These are phyloP conservation scores for Prillingera fragicola DNA, from an alignment of 1,284 basidiomycete species.

Conservation along the genomic window DNA sequence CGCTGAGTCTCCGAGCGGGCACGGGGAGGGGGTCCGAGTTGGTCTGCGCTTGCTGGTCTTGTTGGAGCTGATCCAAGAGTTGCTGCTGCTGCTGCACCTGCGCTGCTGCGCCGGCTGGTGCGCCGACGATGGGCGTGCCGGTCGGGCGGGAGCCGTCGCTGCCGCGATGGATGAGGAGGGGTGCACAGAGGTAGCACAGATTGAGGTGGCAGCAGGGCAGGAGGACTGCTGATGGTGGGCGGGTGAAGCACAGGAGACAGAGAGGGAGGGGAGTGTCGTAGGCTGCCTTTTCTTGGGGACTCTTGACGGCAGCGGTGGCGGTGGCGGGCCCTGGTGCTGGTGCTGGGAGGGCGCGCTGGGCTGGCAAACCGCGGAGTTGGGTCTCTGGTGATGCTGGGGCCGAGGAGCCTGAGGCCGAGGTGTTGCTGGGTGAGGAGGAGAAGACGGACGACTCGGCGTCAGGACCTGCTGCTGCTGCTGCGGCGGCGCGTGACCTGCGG, in stretches of 20 bases:
- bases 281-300: not conserved
- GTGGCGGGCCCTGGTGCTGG: not conserved
- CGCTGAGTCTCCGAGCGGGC: too few relatives aligned
- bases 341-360: not conserved
- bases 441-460: conserved; percentile 2
- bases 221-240: conserved; percentile 33
- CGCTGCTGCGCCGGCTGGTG: not conserved
- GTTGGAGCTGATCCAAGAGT: too few relatives aligned
- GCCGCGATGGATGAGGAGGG: conserved; percentile 21
- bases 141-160: not conserved
- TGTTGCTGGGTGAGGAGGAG: not conserved
- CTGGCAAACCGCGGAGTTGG: not conserved
- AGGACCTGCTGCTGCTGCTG: too few relatives aligned
- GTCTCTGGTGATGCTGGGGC: not conserved
- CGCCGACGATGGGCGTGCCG: conserved; percentile 2
- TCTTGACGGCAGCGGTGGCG: not conserved
- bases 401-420: conserved; percentile 2
- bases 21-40: not conserved
- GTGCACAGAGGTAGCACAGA: conserved; percentile 38
- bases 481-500: conserved; percentile 13
- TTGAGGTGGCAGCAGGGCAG: conserved; percentile 41
- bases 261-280: conserved; percentile 21
- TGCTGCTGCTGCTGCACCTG: not conserved
- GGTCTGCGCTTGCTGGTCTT: not conserved
- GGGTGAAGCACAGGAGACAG: conserved; percentile 32